These are phyloP conservation scores for Salisapilia sapeloensis DNA, from an alignment of 352 stramenopile genomes.

Conservation along the genomic window DNA sequence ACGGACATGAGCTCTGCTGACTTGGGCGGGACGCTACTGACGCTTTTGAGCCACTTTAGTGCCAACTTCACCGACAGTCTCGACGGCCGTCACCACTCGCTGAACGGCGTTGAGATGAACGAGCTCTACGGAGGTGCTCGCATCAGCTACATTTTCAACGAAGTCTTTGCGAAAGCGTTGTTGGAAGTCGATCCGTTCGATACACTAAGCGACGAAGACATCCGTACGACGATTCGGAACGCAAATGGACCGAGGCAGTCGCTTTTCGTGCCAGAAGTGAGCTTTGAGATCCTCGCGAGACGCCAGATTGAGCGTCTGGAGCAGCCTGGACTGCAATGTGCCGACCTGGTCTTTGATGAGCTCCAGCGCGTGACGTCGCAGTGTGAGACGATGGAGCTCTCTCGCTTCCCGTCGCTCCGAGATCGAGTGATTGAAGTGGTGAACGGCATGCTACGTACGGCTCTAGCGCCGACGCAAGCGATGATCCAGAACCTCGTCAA, in stretches of 20 bases:
- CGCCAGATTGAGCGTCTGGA: slow-evolving; percentile 95
- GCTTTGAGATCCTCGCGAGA: slow-evolving; percentile 96
- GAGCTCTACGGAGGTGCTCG: slow-evolving; percentile 93
- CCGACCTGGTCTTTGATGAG: slow-evolving; percentile 98
- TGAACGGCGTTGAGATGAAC: slow-evolving; percentile 69
- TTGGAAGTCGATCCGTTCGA: slow-evolving; percentile 93
- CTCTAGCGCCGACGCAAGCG: slow-evolving; percentile 52
- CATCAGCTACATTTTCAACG: slow-evolving; percentile 98
- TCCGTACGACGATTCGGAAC: slow-evolving; percentile 98
- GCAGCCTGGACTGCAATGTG: slow-evolving; percentile 91
- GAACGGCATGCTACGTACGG: slow-evolving; percentile 73
- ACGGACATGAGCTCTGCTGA: slow-evolving; percentile 78
- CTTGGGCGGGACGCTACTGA: slow-evolving; percentile 89
- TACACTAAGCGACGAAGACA: slow-evolving; percentile 95
- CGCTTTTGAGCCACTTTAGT: slow-evolving; percentile 87
- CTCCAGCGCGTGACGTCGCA: slow-evolving; percentile 90
- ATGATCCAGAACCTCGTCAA: slow-evolving; percentile 99
- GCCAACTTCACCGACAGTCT: slow-evolving; percentile 84
- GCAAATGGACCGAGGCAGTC: slow-evolving; percentile 93
- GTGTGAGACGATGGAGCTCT: slow-evolving; percentile 92
- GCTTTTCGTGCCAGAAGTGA: slow-evolving; percentile 98
- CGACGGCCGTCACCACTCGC: slow-evolving; percentile 67
- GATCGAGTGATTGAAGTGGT: slow-evolving; percentile 94
- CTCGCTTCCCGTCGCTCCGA: slow-evolving; percentile 88
- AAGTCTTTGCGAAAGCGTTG: slow-evolving; percentile 86